These are phyloP conservation scores for Aspergillus homomorphus DNA, from an alignment of 495 filamentous ascomycete genomes.

Conservation along the genomic window DNA sequence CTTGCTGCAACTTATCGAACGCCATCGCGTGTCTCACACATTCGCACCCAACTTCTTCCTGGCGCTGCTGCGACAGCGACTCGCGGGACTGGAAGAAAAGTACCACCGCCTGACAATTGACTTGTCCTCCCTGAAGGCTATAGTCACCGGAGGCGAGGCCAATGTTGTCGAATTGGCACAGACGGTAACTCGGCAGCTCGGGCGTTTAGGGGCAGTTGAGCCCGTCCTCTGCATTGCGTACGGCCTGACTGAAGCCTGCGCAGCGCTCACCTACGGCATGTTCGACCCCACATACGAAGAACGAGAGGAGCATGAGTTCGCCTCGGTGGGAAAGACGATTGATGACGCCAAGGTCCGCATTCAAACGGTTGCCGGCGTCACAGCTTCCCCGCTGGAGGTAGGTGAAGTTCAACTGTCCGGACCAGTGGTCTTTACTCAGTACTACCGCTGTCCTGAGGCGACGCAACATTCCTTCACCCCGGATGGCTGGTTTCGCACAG, in stretches of 20 bases:
- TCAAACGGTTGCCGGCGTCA: neutral
- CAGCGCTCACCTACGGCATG: conserved; percentile 41
- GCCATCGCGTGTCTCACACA: conserved; percentile 41
- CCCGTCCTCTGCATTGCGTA: conserved; percentile 44
- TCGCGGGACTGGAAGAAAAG: neutral
- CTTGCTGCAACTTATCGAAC: conserved; percentile 40
- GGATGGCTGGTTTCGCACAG: conserved; percentile 83
- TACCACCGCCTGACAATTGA: conserved; percentile 22
- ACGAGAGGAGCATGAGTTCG: conserved; percentile 17
- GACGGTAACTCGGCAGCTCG: neutral
- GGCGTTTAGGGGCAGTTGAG: neutral
- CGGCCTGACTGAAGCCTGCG: conserved; percentile 58
- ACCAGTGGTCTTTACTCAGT: conserved; percentile 73
- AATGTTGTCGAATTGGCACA: conserved; percentile 24
- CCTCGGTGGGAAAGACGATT: conserved; percentile 39
- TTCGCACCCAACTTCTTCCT: conserved; percentile 61
- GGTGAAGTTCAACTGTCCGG: conserved; percentile 32
- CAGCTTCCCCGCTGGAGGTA: neutral
- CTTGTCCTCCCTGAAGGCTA: conserved; percentile 10
- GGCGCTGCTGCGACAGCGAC: conserved; percentile 4
- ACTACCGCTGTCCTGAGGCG: conserved; percentile 65
- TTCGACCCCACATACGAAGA: conserved; percentile 36
- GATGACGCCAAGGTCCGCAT: conserved; percentile 32
- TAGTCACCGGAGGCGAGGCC: conserved; percentile 40
- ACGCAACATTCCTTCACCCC: conserved; percentile 62